Evolutionary conservation across 2,329 filamentous ascomycete species (phyloP).

Genomic region (Nemania diffusa): DNA sequence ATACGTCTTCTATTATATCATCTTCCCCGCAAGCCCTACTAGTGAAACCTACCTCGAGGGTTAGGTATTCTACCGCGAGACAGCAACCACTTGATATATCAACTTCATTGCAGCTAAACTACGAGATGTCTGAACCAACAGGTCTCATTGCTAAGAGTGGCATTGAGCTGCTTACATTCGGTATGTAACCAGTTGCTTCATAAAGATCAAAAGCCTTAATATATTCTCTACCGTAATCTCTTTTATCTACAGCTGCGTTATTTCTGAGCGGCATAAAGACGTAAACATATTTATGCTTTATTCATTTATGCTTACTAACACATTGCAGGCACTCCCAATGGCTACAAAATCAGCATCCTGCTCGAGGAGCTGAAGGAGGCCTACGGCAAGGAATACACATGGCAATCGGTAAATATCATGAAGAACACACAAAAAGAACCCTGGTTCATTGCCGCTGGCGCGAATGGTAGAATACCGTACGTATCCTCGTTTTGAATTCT

Average conservation of each 20-base stretch:
- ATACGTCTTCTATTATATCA: background rate
- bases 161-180: constrained; percentile 71
- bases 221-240: background rate
- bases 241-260: constrained; percentile 19
- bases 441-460: constrained; percentile 71
- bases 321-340: constrained; percentile 60
- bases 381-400: constrained; percentile 70
- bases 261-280: background rate
- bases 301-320: constrained; percentile 3
- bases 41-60: constrained; percentile 13
- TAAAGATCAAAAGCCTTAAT: background rate
- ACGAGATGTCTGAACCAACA: constrained; percentile 56
- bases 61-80: constrained; percentile 34
- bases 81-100: background rate
- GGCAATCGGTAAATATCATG: constrained; percentile 67
- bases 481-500: constrained; percentile 60
- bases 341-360: constrained; percentile 67
- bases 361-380: constrained; percentile 74
- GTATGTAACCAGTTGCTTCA: constrained; percentile 43
- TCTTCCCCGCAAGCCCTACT: background rate
- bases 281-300: background rate
- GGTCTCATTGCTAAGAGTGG: constrained; percentile 70
- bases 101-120: constrained; percentile 26
- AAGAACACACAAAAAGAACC: constrained; percentile 74
- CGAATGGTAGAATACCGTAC: constrained; percentile 62